Base-by-base conservation (phyloP, 371 early-diverging fungal genomes). In the Blastocladiella emersonii region DNA sequence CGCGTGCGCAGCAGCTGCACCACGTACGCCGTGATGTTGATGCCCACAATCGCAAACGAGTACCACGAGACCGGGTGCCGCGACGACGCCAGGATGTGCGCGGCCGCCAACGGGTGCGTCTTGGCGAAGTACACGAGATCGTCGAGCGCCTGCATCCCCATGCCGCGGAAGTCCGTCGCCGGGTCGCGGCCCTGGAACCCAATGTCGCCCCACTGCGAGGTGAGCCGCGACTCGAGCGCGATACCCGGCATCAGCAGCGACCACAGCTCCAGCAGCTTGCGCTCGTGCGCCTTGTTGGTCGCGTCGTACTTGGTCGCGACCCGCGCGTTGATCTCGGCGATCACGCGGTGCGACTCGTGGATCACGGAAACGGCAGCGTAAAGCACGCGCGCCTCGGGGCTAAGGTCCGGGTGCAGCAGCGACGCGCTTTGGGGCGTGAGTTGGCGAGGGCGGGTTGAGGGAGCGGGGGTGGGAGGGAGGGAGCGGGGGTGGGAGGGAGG, bases 171-270 rank as follows among this genome's bases (percentile, higher is more conserved):
- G 74, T 92, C 92, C 0, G 90, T 89, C 13, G 92, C 86, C 1
- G 90, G 92, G 69, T 90, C 89, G 27, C 71, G 73, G 43, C 90
- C 90, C 66, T 92, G 92, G 66, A 92, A 92, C 0, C 86, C 87
- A 68, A 89, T 78, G 76, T 77, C 61, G 30, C 44, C 69, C 90
- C 90, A 90, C 67, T 88, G 86, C 62, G 73, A 72, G 8, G 83
- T 74, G 25, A 79, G 63, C 25, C 89, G 67, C 19, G 66, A 63
- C 13, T 67, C 64, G 23, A 88, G 68, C 53, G 74, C 66, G 34
- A 80, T 78, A 48, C 78, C 68, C 0, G 88, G 89, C 75, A 78
- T 81, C 59, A 88, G 71, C 10, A 74, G 56, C 1, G 79, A 74
- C 89, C 89, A 91, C n/a, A 91, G 66, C 83, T 57, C 35, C n/a